phyloP scores from a whole-genome alignment of 495 filamentous ascomycete genomes.

The Jackrogersella minutella region DNA sequence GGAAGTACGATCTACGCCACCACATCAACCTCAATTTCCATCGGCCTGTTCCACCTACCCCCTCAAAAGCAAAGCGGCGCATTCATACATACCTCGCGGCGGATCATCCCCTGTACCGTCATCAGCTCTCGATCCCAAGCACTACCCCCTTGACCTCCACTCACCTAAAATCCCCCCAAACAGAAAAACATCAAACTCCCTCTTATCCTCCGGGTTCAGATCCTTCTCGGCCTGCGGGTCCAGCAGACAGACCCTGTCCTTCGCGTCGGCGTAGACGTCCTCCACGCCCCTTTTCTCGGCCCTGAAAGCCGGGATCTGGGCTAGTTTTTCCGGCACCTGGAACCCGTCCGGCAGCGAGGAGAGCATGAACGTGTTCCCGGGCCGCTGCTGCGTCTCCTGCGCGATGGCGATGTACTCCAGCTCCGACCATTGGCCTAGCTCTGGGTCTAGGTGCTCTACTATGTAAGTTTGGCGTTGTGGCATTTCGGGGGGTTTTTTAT shows the following conservation, averaged over 20 bases:
- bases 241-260: conserved; percentile 79
- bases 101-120: conserved; percentile 82
- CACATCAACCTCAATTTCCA: background rate
- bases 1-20: conserved; percentile 79
- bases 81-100: conserved; percentile 75
- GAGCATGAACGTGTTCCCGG: conserved; percentile 76
- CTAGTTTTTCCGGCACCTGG: conserved; percentile 70
- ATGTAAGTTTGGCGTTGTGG: conserved; percentile 70
- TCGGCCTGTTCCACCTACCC: background rate
- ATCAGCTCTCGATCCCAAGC: too few relatives aligned
- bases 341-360: conserved; percentile 79
- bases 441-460: conserved; percentile 91
- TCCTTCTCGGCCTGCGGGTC: conserved; percentile 85
- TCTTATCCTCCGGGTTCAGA: conserved; percentile 81
- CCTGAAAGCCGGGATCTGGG: conserved; percentile 64
- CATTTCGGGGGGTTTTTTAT: conserved; percentile 18
- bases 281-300: conserved; percentile 80
- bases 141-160: too few relatives aligned
- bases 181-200: conserved; percentile 85
- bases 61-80: background rate
- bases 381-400: conserved; percentile 71
- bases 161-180: conserved; percentile 96
- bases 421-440: conserved; percentile 92
- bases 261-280: conserved; percentile 68
- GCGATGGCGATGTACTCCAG: conserved; percentile 91